These are phyloP conservation scores for Aureobasidium pullulans DNA, from an alignment of 2,329 filamentous ascomycete species.

Conservation along the genomic window DNA sequence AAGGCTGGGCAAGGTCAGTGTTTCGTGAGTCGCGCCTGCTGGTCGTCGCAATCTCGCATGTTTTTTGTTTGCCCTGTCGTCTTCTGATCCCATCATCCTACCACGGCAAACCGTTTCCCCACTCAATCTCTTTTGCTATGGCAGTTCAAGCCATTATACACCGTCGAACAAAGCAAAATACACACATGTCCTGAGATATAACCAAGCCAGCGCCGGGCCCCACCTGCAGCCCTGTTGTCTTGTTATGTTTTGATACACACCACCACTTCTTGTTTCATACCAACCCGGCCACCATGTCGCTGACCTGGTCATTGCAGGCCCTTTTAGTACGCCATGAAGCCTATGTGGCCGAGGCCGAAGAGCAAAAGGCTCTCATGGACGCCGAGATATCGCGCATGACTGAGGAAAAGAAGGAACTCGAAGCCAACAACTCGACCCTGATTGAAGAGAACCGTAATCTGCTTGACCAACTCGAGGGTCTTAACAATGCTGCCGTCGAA, in stretches of 20 bases:
- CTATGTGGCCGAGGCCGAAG: conserved; percentile 87
- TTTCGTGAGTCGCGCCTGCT: conserved; percentile 9
- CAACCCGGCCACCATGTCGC: conserved; percentile 40
- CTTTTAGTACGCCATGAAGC: conserved; percentile 86
- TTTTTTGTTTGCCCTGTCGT: background rate
- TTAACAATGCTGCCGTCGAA: conserved; percentile 72
- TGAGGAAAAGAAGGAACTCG: conserved; percentile 64
- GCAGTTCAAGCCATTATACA: conserved; percentile 13
- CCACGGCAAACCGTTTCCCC: conserved; percentile 3
- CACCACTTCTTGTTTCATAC: background rate
- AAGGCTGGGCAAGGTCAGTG: conserved; percentile 81
- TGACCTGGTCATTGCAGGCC: conserved; percentile 74
- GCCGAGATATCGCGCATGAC: conserved; percentile 70
- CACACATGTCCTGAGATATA: conserved; percentile 16
- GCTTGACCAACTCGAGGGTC: conserved; percentile 72
- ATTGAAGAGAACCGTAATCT: conserved; percentile 77
- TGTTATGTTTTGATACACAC: background rate
- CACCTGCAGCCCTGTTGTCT: conserved; percentile 1
- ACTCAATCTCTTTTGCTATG: conserved; percentile 13
- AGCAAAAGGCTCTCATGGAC: conserved; percentile 67
- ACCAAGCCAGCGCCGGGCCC: conserved; percentile 5
- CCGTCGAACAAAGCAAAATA: conserved; percentile 15
- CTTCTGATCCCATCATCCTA: background rate
- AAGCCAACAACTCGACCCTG: conserved; percentile 58
- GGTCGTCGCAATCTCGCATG: conserved; percentile 1